Base-by-base conservation (phyloP, 1,139 yeast species). In the Protomyces inundatus region DNA sequence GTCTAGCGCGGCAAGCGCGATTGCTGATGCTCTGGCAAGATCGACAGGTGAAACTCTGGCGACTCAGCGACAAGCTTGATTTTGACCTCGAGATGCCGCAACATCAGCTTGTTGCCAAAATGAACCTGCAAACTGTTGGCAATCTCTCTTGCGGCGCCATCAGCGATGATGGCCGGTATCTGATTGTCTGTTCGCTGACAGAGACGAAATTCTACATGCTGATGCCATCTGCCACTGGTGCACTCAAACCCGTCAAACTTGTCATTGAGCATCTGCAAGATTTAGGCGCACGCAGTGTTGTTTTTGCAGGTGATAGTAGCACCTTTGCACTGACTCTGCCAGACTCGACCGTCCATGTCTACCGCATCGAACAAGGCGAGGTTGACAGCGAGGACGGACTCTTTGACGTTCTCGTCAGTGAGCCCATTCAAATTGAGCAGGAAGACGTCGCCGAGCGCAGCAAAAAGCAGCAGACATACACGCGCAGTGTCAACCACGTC, bases 1-100 rank as follows among this genome's bases (percentile, higher is more conserved):
- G 81, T 1, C 74, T 84, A 23, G 82, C 84, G 66, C 74, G 79
- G 33, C 73, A 74, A 6, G 78, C 81, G 55, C 81, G 84, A 65
- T 75, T 84, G 55, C 75, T 91, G 37, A 80, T 84, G 30, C 80
- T 87, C 81, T 91, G 96, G 95, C 87, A 85, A 71, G 96, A 87
- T 69, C 93, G 88, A 72, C 79, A 82, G 1, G 82, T 91, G 54
- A 90, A 90, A 73, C 80, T 93, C 30, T 93, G 98, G 98, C 79
- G 76, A 68, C 73, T 90, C 42, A 73, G 72, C n/a, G 75, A 71
- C 37, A 40, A 68, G 14, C 68, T 67, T 45, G 62, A 64, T 51
- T 32, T 54, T 10, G 56, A 54, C 30, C 34, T 34, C 39, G 63
- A 54, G 51, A 14, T 16, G 48, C 65, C 65, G 9, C 64, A 54